Base-by-base conservation (phyloP, 192 early-diverging fungal genomes). In the Gamsiella multidivaricata region DNA sequence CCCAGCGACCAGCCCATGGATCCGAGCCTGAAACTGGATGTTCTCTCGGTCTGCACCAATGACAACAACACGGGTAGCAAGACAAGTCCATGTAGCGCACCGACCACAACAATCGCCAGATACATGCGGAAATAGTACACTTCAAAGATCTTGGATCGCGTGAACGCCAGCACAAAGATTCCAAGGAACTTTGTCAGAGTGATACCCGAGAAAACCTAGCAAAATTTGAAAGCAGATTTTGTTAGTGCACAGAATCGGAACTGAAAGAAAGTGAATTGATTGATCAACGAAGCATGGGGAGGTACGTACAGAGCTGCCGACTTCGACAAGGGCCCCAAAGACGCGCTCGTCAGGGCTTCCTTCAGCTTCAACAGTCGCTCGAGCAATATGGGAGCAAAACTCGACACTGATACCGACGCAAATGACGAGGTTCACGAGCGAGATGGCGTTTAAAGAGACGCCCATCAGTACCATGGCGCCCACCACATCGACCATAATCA, bases 41-140 rank as follows among this genome's bases (percentile, higher is more conserved):
- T 55, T 26, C 39, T 47, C 39, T 78, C 74, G 17, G 45, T 68
- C 34, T 68, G 51, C 8, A 85, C 58, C 47, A 87, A 64, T 52
- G 83, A 84, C 42, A 90, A 61, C n/a, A 90, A 54, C 3, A 90
- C 79, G 4, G 89, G 89, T 29, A 90, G 56, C 2, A 90, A 67
- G 2, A 88, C 78, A 10, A 90, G 69, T 0, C 89, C 89, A 61
- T 89, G 88, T 12, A 89, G 46, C 5, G 87, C 85, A 5, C 89
- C 88, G 0, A 82, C 66, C 1, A 91, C 69, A 4, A 91, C 88
- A 80, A 91, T 89, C 6, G 83, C 54, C 3, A 88, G 62, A 58
- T 91, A 91, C 88, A 91, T 89, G 45, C 87, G 66, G 70, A 91
- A 91, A 59, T 91, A 91, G 56, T 88, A 91, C 18, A 89, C 81